Base-by-base conservation (phyloP, 495 filamentous ascomycete genomes). In the Sordaria brevicollis region DNA sequence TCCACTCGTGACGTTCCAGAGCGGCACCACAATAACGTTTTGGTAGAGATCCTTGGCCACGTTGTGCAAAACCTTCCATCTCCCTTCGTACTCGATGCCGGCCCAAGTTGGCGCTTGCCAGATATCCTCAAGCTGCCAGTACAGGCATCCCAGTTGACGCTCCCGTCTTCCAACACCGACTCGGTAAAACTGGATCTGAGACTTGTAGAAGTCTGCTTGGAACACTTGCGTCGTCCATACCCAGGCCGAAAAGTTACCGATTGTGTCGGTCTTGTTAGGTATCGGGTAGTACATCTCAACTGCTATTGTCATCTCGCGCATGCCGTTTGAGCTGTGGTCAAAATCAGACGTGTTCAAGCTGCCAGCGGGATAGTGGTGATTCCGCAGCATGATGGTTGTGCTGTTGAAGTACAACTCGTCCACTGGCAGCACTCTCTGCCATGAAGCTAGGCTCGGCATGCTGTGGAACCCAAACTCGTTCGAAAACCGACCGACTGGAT, bases 31-130 rank as follows among this genome's bases (percentile, higher is more conserved):
- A 67, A 91, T 88, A 67, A 90, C 79, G 0, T 83, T 82, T 67
- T 86, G 77, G 74, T 88, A 91, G 54, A 89, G 84, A 65, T 91
- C 88, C 67, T 84, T 85, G 2, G 84, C 85, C 0, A 81, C 78
- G 43, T 90, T 87, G 71, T 90, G 88, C 33, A 90, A 79, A 4
- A 88, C 82, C 73, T 91, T 90, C 88, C 88, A 90, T 4, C 89
- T 81, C 2, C 88, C 88, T 70, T 85, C 84, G 66, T 87, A 88
- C 77, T 89, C 88, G 65, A 89, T 87, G 0, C 87, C 80, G 69
- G 89, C 86, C 89, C 89, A 91, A 0, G 88, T 86, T 0, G 89
- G 88, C 8, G 88, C 89, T 74, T 89, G 86, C 89, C 89, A 90
- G 73, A 90, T 87, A 77, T 90, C 89, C 70, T 91, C 86, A 1